Evolutionary conservation across 768 basidiomycete species (phyloP).

Genomic region (Auriscalpium orientale): DNA sequence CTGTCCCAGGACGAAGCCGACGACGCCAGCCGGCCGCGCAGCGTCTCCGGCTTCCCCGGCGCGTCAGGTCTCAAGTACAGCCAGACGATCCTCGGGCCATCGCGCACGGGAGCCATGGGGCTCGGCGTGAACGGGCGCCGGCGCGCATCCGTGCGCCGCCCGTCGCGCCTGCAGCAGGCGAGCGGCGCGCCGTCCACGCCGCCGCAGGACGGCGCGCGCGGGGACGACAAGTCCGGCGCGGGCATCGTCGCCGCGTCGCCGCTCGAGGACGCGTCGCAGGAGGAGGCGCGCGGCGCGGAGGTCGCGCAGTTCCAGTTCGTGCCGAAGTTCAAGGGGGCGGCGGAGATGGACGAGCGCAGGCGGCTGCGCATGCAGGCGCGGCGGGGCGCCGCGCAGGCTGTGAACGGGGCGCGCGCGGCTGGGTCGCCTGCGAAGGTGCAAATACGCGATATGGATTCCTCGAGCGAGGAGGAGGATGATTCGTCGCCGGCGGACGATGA

Average conservation of each 20-base stretch:
- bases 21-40: conserved; percentile 23
- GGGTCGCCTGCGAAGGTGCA: conserved; percentile 27
- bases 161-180: not conserved
- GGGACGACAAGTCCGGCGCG: not conserved
- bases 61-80: conserved; percentile 66
- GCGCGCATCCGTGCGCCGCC: conserved; percentile 2
- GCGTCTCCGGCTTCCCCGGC: conserved; percentile 36
- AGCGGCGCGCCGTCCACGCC: not conserved
- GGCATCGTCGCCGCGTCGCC: conserved; percentile 7
- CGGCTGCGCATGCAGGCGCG: conserved; percentile 60
- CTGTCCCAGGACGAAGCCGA: conserved; percentile 64
- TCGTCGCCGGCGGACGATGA: conserved; percentile 39
- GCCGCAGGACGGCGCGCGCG: not conserved
- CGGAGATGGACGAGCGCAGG: conserved; percentile 78
- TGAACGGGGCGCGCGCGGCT: conserved; percentile 22
- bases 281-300: conserved; percentile 6
- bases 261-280: conserved; percentile 6
- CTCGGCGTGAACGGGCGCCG: conserved; percentile 69
- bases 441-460: conserved; percentile 43
- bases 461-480: conserved; percentile 39
- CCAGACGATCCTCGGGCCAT: conserved; percentile 78
- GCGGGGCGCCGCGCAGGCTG: conserved; percentile 23
- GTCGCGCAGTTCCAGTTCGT: conserved; percentile 49
- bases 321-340: conserved; percentile 75
- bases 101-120: conserved; percentile 62